These are phyloP conservation scores for Phytophthora pistaciae DNA, from an alignment of 352 stramenopile genomes.

Conservation along the genomic window DNA sequence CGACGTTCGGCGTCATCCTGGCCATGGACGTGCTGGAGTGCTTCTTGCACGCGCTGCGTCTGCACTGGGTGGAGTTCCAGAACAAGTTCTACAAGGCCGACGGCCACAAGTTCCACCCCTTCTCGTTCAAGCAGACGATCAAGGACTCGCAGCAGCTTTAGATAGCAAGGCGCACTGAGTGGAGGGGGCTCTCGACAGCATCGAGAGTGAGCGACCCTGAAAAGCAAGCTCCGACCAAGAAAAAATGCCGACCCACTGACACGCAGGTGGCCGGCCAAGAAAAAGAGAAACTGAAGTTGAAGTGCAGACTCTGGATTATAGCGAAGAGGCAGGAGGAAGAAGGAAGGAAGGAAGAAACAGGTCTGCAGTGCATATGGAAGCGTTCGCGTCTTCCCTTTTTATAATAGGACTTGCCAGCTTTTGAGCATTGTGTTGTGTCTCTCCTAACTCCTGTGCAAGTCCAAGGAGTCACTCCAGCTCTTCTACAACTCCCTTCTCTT, in stretches of 20 bases:
- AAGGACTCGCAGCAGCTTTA: constrained; percentile 68
- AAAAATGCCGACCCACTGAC: constrained; percentile 10
- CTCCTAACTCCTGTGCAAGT: constrained; percentile 1
- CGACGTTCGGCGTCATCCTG: constrained; percentile 98
- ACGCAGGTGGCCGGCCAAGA: constrained; percentile 14
- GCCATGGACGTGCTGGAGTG: constrained; percentile 99
- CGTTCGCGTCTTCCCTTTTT: constrained; percentile 28
- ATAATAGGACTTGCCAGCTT: constrained; percentile 38
- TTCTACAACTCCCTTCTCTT: not conserved
- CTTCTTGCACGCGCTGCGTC: constrained; percentile 98
- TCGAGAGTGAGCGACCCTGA: constrained; percentile 7
- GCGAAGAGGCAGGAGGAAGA: constrained; percentile 15
- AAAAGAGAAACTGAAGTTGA: constrained; percentile 34
- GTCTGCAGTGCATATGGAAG: constrained; percentile 39
- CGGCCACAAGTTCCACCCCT: constrained; percentile 97
- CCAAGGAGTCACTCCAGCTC: not conserved
- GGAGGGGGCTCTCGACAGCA: not conserved
- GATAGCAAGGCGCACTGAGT: constrained; percentile 18
- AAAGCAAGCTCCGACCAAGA: constrained; percentile 29
- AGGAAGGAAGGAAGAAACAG: too few species aligned
- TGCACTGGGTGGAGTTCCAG: constrained; percentile 99
- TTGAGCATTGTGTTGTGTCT: constrained; percentile 17
- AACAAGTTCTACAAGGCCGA: constrained; percentile 99
- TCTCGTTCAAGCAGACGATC: constrained; percentile 93
- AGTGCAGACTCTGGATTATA: constrained; percentile 25